Base-by-base conservation (phyloP, 202 grass and related monocot genomes). In the Alloteropsis angusta region DNA sequence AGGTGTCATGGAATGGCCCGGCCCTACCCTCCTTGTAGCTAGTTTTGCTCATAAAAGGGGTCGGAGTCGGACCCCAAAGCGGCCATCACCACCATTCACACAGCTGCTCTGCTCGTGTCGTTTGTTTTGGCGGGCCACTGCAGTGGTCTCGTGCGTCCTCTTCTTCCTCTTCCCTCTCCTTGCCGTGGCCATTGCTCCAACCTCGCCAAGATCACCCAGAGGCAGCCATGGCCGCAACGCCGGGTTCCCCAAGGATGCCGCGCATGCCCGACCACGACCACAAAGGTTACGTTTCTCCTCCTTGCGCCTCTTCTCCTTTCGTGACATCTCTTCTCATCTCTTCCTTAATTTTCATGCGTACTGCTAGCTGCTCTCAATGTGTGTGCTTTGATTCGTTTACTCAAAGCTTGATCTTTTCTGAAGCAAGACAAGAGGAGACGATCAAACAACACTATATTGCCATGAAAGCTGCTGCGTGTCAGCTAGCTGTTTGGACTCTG, bases 201-300 rank as follows among this genome's bases (percentile, higher is more conserved):
- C 16, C 80, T 79, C 14, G 42, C 23, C 74, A 28, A 52, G 60
- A 54, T 8, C 16, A 55, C 30, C 37, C 3, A 6, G 67, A 50
- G 11, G 71, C 58, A 52, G 62, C 53, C 70, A 68, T 80, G 71
- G 43, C 42, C 13, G 13, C 57, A 6, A 17, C 46, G 36, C 18
- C 25, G 35, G 34, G 17, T 12, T 60, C 37, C n/a, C 46, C 66
- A 4, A 38, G 17, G 49, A 13, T 1, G 18, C 57, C 9, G 67
- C 28, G 15, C 18, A 64, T 25, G 52, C 34, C 60, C 60, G 82
- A 89, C 52, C 52, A 37, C 45, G 43, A 91, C n/a, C n/a, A n/a
- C n/a, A n/a, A n/a, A n/a, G n/a, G n/a, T n/a, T n/a, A 86, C 90
- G 93, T 93, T 17, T 14, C 0, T 30, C 11, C 14, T 26, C 22